Conservation (phyloP, 1,139 yeast species). For the Hanseniaspora gamundiae region DNA sequence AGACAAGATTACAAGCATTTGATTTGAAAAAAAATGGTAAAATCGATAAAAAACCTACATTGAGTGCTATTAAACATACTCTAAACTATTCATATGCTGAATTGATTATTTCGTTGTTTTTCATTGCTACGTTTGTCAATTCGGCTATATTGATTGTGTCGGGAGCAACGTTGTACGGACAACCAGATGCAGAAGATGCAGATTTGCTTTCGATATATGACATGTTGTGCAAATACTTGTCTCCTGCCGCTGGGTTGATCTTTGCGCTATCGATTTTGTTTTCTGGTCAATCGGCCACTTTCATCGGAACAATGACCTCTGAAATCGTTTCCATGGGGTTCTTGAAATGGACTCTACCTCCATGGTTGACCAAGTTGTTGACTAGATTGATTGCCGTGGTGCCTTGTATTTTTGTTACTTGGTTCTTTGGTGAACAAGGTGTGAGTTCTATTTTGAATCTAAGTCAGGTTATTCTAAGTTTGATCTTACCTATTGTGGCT, state of each 20-base stretch:
- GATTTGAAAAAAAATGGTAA: conserved; percentile 44
- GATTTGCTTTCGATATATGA: conserved; percentile 80
- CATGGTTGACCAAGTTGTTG: conserved; percentile 72
- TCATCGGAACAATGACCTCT: conserved; percentile 94
- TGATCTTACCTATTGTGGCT: conserved; percentile 81
- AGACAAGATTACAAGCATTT: conserved; percentile 72
- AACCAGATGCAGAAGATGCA: conserved; percentile 64
- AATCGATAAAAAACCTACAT: conserved; percentile 38
- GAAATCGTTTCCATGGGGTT: conserved; percentile 96
- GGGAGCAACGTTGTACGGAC: conserved; percentile 49
- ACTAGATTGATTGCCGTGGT: conserved; percentile 79
- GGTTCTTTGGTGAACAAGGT: conserved; percentile 75
- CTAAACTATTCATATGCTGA: conserved; percentile 27
- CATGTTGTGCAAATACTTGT: conserved; percentile 56
- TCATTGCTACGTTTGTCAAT: conserved; percentile 77
- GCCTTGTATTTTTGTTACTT: conserved; percentile 77
- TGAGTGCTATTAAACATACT: conserved; percentile 15
- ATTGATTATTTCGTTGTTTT: conserved; percentile 56
- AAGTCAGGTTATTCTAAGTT: conserved; percentile 77
- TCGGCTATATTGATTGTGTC: conserved; percentile 66
- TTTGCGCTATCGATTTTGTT: conserved; percentile 86
- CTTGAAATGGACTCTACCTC: conserved; percentile 70
- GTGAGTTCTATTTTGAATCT: conserved; percentile 68
- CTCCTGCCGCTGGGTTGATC: conserved; percentile 85
- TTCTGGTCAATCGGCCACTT: conserved; percentile 97